Percentiles rank a stretch among this genome's conserved stretches.
phyloP scores from a whole-genome alignment of 2,329 filamentous ascomycete genomes.

The Epichloe typhina region DNA sequence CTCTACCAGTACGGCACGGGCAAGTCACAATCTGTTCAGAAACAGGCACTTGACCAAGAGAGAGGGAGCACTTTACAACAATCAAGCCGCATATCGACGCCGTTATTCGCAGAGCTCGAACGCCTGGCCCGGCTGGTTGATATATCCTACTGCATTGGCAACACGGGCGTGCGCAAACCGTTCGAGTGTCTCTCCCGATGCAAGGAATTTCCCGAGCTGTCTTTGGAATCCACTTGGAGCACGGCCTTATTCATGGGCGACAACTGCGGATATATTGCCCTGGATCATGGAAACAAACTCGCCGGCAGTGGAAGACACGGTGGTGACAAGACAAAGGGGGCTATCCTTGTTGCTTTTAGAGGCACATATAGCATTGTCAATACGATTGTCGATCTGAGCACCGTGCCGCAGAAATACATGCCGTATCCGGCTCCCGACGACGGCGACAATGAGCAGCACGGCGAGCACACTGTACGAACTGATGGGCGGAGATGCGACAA shows the following conservation, averaged over 20 bases:
- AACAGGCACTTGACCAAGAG: neutral
- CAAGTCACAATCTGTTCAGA: neutral
- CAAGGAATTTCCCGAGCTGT: conserved; percentile 65
- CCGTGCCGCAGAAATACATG: conserved; percentile 77
- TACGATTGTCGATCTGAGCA: conserved; percentile 80
- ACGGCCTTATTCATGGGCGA: conserved; percentile 78
- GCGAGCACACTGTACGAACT: neutral
- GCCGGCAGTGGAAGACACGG: conserved; percentile 9
- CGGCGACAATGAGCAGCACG: conserved; percentile 16
- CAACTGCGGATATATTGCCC: conserved; percentile 83
- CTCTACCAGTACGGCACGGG: neutral
- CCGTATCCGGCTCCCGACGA: conserved; percentile 59
- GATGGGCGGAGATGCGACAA: conserved; percentile 53
- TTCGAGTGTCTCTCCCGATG: conserved; percentile 81
- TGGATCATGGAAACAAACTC: conserved; percentile 46
- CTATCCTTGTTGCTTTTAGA: conserved; percentile 76
- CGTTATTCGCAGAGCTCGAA: conserved; percentile 70
- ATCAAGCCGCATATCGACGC: conserved; percentile 33
- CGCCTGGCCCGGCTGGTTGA: conserved; percentile 85
- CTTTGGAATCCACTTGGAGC: conserved; percentile 77
- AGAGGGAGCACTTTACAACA: neutral
- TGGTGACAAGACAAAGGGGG: conserved; percentile 11
- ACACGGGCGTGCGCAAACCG: conserved; percentile 65
- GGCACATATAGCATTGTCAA: conserved; percentile 92
- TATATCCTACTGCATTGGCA: conserved; percentile 86